These are phyloP conservation scores for Urostyla sp. DNA, from an alignment of 73 alveolate species.

Conservation along the genomic window DNA sequence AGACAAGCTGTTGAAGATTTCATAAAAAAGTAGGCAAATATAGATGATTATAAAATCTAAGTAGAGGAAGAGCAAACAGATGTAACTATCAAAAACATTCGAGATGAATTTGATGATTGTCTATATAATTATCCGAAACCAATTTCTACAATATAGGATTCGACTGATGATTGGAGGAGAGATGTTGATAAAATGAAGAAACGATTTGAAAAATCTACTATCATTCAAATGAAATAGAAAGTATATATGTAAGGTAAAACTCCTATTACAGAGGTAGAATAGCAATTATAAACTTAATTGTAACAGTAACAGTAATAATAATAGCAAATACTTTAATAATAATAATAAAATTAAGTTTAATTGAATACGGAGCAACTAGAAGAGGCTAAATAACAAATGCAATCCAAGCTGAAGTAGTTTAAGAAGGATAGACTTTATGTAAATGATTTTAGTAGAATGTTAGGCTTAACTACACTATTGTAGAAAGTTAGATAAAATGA, in stretches of 20 bases:
- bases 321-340: neutral
- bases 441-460: conserved; percentile 20
- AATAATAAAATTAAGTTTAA: neutral
- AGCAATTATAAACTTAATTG: neutral
- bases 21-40: conserved; percentile 29
- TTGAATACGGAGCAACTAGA: conserved; percentile 34
- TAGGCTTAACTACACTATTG: neutral
- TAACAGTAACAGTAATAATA: neutral
- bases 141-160: neutral
- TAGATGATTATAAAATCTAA: conserved; percentile 20
- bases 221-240: neutral
- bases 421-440: conserved; percentile 42
- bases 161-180: neutral
- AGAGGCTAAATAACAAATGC: conserved; percentile 39
- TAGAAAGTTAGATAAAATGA: conserved; percentile 41
- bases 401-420: conserved; percentile 22
- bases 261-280: neutral
- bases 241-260: neutral
- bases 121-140: neutral
- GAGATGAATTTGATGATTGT: conserved; percentile 48
- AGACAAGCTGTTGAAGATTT: conserved; percentile 42
- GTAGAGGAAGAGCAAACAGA: conserved; percentile 13
- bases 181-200: neutral
- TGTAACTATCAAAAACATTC: neutral
- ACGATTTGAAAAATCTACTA: conserved; percentile 9